These are phyloP conservation scores for Suhomyces guaymorum DNA, from an alignment of 1,139 yeast genomes.

Conservation along the genomic window DNA sequence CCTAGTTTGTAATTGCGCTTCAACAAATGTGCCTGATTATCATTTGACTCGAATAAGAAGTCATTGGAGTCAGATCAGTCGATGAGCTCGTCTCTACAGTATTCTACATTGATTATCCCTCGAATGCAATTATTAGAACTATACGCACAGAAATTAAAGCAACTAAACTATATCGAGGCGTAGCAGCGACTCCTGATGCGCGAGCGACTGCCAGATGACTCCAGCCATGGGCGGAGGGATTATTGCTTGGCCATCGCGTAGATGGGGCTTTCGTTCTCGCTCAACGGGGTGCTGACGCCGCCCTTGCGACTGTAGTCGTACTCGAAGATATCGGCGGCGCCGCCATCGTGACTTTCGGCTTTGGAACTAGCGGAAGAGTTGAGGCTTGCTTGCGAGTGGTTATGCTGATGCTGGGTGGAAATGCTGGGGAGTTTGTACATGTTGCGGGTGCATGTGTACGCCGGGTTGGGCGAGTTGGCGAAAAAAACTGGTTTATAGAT, in stretches of 20 bases:
- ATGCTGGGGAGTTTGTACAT: conserved; percentile 11
- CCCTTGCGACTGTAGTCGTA: conserved; percentile 25
- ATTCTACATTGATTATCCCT: too few species aligned
- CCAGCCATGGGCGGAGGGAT: conserved; percentile 6
- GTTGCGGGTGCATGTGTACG: conserved; percentile 7
- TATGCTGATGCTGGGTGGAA: conserved; percentile 21
- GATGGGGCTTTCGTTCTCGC: conserved; percentile 34
- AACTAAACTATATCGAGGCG: too few species aligned
- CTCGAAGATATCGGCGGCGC: conserved; percentile 30
- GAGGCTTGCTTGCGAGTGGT: conserved; percentile 33
- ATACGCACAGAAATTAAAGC: too few species aligned
- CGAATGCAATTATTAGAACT: too few species aligned
- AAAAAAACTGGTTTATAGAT: conserved; percentile 12
- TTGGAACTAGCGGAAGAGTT: conserved; percentile 27
- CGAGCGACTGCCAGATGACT: too few species aligned
- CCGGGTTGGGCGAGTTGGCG: conserved; percentile 10
- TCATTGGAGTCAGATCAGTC: too few species aligned
- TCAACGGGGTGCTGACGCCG: conserved; percentile 36
- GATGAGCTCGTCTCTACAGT: too few species aligned
- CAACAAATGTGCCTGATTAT: too few species aligned
- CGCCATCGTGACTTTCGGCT: conserved; percentile 24
- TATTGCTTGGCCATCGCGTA: conserved; percentile 15
- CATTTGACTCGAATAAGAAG: too few species aligned
- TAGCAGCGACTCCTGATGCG: too few species aligned
- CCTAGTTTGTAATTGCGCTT: too few species aligned